These are phyloP conservation scores for Diaporthe aspalathi DNA, from an alignment of 2,329 filamentous ascomycete species.

Conservation along the genomic window DNA sequence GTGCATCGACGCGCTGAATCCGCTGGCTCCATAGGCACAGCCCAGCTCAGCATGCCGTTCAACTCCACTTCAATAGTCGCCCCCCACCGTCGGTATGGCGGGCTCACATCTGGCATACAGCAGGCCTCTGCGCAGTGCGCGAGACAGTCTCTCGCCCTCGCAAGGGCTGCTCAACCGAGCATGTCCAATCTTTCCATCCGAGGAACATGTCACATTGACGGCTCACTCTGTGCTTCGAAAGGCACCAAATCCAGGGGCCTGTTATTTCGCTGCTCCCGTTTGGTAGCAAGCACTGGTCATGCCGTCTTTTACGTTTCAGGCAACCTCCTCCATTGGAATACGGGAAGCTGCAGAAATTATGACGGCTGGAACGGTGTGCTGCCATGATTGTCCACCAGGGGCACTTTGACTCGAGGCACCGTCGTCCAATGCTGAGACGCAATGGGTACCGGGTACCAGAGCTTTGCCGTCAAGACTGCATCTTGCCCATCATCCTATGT, in stretches of 20 bases:
- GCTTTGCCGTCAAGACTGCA: constrained; percentile 8
- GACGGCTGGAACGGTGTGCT: constrained; percentile 48
- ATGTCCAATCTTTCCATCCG: constrained; percentile 38
- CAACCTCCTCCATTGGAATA: constrained; percentile 42
- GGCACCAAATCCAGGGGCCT: constrained; percentile 33
- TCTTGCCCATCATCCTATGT: constrained; percentile 14
- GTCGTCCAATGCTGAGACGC: constrained; percentile 39
- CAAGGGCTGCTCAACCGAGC: neutral
- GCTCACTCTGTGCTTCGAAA: constrained; percentile 36
- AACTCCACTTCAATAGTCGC: neutral
- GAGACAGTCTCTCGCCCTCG: constrained; percentile 6
- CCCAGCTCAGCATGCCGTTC: constrained; percentile 17
- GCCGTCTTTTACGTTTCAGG: constrained; percentile 44
- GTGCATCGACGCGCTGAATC: constrained; percentile 20
- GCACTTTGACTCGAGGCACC: constrained; percentile 54
- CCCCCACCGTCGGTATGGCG: neutral
- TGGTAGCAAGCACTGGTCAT: constrained; percentile 46
- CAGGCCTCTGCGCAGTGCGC: constrained; percentile 6
- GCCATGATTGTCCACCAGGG: constrained; percentile 47
- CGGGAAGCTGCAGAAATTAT: constrained; percentile 54
- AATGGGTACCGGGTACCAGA: constrained; percentile 30
- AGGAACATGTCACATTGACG: constrained; percentile 41
- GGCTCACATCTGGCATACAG: constrained; percentile 13
- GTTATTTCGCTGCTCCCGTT: constrained; percentile 48
- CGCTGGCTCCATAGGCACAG: constrained; percentile 5